phyloP scores from a whole-genome alignment of 495 filamentous ascomycete genomes.

The Neurospora pannonica region DNA sequence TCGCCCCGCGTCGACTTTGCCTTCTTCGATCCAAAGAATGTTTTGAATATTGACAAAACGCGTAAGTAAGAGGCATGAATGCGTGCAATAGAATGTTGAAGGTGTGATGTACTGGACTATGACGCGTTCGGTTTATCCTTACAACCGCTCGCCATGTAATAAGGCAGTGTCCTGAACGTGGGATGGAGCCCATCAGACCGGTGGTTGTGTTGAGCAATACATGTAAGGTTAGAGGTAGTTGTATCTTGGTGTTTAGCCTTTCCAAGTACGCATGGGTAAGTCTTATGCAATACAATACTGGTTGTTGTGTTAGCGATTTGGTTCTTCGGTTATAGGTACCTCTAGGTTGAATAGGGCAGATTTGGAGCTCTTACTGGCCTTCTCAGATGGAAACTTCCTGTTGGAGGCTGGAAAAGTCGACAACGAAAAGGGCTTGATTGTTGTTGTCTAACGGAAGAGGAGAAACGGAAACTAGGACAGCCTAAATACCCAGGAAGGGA shows the following conservation, averaged over 20 bases:
- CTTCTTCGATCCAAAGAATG: neutral
- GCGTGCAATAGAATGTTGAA: neutral
- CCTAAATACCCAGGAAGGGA: neutral
- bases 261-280: too few relatives aligned
- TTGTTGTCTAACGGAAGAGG: neutral
- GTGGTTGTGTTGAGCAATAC: too few relatives aligned
- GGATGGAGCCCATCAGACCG: neutral
- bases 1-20: neutral
- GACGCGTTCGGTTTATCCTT: neutral
- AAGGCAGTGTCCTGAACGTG: neutral
- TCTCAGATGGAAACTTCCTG: neutral
- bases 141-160: neutral
- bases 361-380: neutral
- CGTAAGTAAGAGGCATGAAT: neutral
- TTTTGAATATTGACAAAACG: neutral
- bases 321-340: neutral
- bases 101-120: neutral
- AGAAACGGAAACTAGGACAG: neutral
- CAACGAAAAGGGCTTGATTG: neutral
- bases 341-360: neutral
- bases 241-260: too few relatives aligned
- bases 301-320: neutral
- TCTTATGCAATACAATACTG: neutral
- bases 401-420: neutral
- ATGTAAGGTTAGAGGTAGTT: too few relatives aligned